Evolutionary conservation across 169 alveolate species (phyloP).

Genomic region (Fabrea salina): DNA sequence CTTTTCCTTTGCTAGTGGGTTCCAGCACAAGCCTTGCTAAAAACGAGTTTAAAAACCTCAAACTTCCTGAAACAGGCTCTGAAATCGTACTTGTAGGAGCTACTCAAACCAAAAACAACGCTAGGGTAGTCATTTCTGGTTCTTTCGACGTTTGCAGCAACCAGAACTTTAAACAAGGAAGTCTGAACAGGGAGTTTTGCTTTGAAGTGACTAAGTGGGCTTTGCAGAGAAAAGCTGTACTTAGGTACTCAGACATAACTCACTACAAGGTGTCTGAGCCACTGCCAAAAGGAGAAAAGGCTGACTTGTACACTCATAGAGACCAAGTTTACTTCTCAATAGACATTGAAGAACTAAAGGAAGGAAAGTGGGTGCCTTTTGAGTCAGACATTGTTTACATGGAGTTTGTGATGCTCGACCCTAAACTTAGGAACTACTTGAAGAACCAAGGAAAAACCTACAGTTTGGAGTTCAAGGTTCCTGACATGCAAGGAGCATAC

Average conservation of each 20-base stretch:
- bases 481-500: constrained; percentile 40
- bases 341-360: constrained; percentile 35
- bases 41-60: constrained; percentile 18
- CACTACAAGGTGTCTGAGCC: constrained; percentile 5
- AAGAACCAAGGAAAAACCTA: not conserved
- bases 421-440: constrained; percentile 31
- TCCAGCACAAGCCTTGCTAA: not conserved
- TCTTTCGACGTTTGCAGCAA: constrained; percentile 31
- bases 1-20: constrained; percentile 12
- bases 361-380: constrained; percentile 31
- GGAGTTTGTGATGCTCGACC: constrained; percentile 40
- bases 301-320: constrained; percentile 26
- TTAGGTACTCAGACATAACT: constrained; percentile 33
- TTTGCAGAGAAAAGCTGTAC: constrained; percentile 35
- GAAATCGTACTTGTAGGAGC: constrained; percentile 27
- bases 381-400: constrained; percentile 28
- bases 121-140: constrained; percentile 34
- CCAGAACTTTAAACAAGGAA: constrained; percentile 13
- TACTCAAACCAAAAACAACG: constrained; percentile 38
- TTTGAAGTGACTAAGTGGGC: constrained; percentile 37
- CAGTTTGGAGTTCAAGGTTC: constrained; percentile 33
- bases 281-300: not conserved
- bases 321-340: constrained; percentile 34
- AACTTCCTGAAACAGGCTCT: constrained; percentile 15
- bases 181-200: constrained; percentile 29